Percentiles rank a stretch among this genome's conserved stretches.
Conservation (phyloP, 768 basidiomycete genomes). For the Boletus reticuloceps region DNA sequence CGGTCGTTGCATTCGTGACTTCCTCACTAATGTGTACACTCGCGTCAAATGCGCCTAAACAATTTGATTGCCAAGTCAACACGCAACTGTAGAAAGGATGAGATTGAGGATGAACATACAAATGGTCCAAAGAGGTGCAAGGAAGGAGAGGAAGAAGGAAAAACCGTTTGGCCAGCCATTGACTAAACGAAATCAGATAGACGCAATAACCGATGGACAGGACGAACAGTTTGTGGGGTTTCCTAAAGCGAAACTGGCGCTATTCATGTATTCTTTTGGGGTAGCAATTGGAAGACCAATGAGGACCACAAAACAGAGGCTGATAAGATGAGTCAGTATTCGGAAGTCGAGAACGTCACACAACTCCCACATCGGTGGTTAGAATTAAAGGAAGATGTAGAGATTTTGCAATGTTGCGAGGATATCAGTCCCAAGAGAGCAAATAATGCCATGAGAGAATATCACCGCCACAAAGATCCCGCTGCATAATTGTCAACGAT, state of each 20-base stretch:
- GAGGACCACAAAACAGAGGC: conserved; percentile 35
- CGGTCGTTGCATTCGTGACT: conserved; percentile 50
- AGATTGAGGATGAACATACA: conserved; percentile 22
- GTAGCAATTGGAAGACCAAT: conserved; percentile 67
- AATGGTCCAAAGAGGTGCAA: conserved; percentile 50
- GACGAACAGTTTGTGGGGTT: conserved; percentile 55
- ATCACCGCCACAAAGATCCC: conserved; percentile 65
- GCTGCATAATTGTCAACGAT: conserved; percentile 32
- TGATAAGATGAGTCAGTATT: conserved; percentile 1
- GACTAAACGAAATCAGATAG: conserved; percentile 21
- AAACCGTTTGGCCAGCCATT: conserved; percentile 47
- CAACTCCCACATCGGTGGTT: not conserved
- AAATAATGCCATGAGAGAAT: conserved; percentile 58
- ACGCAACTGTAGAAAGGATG: not conserved
- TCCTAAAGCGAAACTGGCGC: conserved; percentile 57
- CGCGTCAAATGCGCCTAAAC: conserved; percentile 43
- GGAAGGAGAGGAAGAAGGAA: conserved; percentile 48
- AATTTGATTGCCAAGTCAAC: conserved; percentile 48
- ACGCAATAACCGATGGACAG: not conserved
- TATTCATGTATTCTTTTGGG: conserved; percentile 59
- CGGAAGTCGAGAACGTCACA: not conserved
- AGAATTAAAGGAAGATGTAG: conserved; percentile 40
- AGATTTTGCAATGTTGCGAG: conserved; percentile 70
- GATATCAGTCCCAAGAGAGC: conserved; percentile 62
- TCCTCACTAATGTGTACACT: conserved; percentile 55